Percentiles rank a stretch among this genome's conserved stretches.
Evolutionary conservation across 495 filamentous ascomycete genomes (phyloP).

Genomic region (Penicillium subrubescens): DNA sequence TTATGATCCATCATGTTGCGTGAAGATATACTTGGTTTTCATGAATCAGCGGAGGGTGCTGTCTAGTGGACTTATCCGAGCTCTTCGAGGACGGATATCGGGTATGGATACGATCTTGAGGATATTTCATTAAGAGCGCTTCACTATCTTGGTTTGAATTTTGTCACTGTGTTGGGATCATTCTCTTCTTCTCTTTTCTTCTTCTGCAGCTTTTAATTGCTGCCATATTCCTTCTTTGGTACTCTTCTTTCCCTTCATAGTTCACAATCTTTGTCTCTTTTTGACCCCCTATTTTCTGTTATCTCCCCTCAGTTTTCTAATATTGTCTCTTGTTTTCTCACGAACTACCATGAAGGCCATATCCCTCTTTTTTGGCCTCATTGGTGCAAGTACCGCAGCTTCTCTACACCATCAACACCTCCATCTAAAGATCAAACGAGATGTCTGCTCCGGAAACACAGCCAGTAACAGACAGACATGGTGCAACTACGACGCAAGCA

Average conservation of each 20-base stretch:
- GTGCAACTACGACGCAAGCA: slow-evolving; percentile 54
- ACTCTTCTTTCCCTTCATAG: not conserved
- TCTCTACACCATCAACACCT: slow-evolving; percentile 24
- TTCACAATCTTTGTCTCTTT: not conserved
- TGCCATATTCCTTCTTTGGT: not conserved
- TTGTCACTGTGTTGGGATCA: not conserved
- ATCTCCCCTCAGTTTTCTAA: not conserved
- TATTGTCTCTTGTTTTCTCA: not conserved
- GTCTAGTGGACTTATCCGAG: not conserved
- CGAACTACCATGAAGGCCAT: not conserved
- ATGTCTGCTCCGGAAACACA: no score
- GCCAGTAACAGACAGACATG: slow-evolving; percentile 42
- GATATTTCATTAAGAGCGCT: not conserved
- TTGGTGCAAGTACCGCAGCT: slow-evolving; percentile 1
- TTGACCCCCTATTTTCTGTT: not conserved
- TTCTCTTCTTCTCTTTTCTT: not conserved
- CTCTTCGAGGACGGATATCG: not conserved
- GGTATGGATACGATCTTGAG: not conserved
- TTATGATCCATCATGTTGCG: not conserved
- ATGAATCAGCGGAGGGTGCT: not conserved
- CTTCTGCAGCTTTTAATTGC: not conserved
- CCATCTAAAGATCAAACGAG: no score
- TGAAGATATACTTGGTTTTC: not conserved
- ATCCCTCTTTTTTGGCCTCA: not conserved
- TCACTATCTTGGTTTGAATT: not conserved